Evolutionary conservation across 805 yeast species (phyloP), one percentile per base, ranked within the genome.

Genomic region (Huiozyma sinensis): DNA sequence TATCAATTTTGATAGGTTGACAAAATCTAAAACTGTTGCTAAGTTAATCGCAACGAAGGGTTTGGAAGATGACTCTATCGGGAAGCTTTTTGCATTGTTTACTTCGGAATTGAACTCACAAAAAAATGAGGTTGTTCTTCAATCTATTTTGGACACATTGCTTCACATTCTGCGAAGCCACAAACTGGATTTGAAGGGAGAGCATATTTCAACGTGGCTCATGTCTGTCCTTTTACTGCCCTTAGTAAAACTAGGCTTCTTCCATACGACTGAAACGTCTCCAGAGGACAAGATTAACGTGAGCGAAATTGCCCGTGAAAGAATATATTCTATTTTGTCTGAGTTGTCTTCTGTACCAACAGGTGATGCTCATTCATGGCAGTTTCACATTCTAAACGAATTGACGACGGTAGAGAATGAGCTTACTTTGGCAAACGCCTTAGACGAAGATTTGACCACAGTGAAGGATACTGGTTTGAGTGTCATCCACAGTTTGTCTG

Each of bases 1-100:
- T 35, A 68, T 83, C 54, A 78, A 78, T 47, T 88, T 89, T 61
- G 97, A 89, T 61, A 70, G 73, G 47, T 58, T 83, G 29, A 81
- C 95, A 1, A 87, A 83, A 55, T 66, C 89, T 1, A 86, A 81
- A 57, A 75, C 86, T 0, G 65, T 76, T 9, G 78, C 76, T 36
- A 60, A 57, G 10, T 55, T 79, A 7, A 50, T 78, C 7, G 40
- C 54, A 3, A 41, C 50, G 5, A 42, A 46, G 17, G 41, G 44
- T 13, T 17, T 48, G 6, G 40, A 48, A 8, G 35, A 38, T 52
- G 47, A 53, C 36, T 46, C 60, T 3, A 43, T 66, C 9, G 43
- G 59, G 11, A 58, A 61, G 38, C 44, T 63, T 6, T 42, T 56
- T 13, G 28, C 46, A 1, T 28, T 50, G 29, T 45, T 57, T 6